Evolutionary conservation across 139 green algal species (phyloP).

Genomic region (Micractinium sp.): DNA sequence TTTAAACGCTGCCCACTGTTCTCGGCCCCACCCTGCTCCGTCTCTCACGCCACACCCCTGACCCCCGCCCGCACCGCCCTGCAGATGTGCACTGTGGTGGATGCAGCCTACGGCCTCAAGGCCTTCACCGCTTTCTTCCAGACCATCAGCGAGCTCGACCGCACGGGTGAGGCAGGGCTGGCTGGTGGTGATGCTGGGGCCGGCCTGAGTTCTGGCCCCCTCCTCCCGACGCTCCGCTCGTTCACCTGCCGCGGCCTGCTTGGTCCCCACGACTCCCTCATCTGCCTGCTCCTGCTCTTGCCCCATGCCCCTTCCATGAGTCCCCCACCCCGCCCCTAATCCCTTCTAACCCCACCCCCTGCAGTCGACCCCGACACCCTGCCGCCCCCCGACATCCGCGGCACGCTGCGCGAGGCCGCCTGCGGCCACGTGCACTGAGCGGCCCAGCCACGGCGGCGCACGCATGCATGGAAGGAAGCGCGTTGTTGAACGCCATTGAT

Average conservation of each 20-base stretch:
- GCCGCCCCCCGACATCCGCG: slow-evolving; percentile 67
- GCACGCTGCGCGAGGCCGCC: slow-evolving; percentile 57
- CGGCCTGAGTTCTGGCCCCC: too few relatives aligned
- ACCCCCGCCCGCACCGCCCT: neutral
- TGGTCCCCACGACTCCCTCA: neutral
- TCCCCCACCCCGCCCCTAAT: neutral
- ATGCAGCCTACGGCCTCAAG: slow-evolving; percentile 68
- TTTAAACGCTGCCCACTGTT: neutral
- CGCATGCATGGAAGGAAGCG: too few relatives aligned
- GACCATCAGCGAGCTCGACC: slow-evolving; percentile 48
- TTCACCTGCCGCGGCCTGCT: neutral
- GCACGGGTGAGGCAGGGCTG: slow-evolving; percentile 16
- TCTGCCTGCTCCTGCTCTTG: neutral
- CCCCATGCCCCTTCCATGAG: neutral
- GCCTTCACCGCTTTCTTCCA: slow-evolving; percentile 85
- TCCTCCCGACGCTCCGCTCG: neutral
- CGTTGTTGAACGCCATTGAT: too few relatives aligned
- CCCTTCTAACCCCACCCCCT: neutral
- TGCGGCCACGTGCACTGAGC: slow-evolving; percentile 60
- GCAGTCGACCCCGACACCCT: slow-evolving; percentile 56
- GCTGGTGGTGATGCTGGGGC: too few relatives aligned
- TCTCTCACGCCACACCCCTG: neutral
- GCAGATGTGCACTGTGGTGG: slow-evolving; percentile 69
- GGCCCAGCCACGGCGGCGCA: too few relatives aligned
- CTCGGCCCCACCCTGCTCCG: too few relatives aligned